Evolutionary conservation across 2,329 filamentous ascomycete species (phyloP).

Genomic region (Trichoderma endophyticum): DNA sequence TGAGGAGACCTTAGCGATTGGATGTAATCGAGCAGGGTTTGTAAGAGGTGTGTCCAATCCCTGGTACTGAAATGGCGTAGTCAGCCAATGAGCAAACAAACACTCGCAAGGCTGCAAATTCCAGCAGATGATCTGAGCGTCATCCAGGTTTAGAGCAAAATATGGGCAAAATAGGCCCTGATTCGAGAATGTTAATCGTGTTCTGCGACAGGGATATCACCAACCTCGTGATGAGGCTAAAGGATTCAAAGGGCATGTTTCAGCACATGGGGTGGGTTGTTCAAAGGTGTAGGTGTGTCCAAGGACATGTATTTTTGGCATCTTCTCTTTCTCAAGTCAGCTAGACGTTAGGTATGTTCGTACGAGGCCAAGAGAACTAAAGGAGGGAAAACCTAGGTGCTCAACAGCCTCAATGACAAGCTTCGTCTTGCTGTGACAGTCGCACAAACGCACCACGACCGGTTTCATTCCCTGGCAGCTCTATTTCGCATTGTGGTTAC

Average conservation of each 20-base stretch:
- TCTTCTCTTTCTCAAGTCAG: neutral
- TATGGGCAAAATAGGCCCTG: neutral
- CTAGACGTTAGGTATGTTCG: neutral
- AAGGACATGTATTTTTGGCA: neutral
- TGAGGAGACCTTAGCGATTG: constrained; percentile 14
- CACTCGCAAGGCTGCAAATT: neutral
- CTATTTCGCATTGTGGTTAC: neutral
- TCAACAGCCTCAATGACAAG: constrained; percentile 13
- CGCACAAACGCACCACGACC: neutral
- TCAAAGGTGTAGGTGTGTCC: neutral
- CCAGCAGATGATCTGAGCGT: neutral
- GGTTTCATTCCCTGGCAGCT: constrained; percentile 14
- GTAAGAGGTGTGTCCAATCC: neutral
- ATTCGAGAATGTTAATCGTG: neutral
- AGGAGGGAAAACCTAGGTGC: neutral
- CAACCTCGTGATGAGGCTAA: neutral
- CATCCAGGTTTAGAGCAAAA: neutral
- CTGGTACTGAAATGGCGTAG: neutral
- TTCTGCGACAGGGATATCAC: neutral
- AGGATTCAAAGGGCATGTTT: neutral
- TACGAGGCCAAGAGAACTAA: neutral
- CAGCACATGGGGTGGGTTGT: neutral
- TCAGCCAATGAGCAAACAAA: neutral
- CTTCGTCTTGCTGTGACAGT: constrained; percentile 10
- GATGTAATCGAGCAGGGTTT: neutral